phyloP scores from a whole-genome alignment of 108 stramenopile genomes.

The Cyclotella sp. region DNA sequence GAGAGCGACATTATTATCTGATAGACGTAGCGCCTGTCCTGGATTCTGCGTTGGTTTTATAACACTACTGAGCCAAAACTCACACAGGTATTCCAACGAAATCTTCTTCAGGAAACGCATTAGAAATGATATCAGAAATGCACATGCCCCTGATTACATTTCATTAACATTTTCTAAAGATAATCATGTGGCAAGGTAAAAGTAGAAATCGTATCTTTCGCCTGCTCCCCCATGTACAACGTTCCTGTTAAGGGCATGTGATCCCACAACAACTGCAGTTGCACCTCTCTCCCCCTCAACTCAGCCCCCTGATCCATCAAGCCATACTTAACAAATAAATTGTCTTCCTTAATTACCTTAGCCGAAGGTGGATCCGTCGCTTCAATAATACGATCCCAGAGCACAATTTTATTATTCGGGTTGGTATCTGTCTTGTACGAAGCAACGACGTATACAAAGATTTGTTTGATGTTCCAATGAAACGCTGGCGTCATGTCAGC shows the following conservation, averaged over 20 bases:
- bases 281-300: slow-evolving; percentile 89
- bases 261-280: slow-evolving; percentile 94
- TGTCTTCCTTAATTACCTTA: slow-evolving; percentile 73
- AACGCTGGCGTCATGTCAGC: slow-evolving; percentile 95
- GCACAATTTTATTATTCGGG: slow-evolving; percentile 89
- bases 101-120: too few species aligned
- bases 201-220: slow-evolving; percentile 50
- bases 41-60: too few species aligned
- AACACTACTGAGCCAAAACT: too few species aligned
- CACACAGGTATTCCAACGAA: too few species aligned
- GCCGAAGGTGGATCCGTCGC: slow-evolving; percentile 64
- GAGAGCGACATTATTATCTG: too few species aligned
- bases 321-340: slow-evolving; percentile 96
- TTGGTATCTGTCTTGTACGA: slow-evolving; percentile 86
- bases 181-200: slow-evolving; percentile 86
- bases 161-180: slow-evolving; percentile 7
- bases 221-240: slow-evolving; percentile 81
- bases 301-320: slow-evolving; percentile 95
- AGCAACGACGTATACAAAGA: slow-evolving; percentile 94
- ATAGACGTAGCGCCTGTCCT: too few species aligned
- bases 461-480: slow-evolving; percentile 98
- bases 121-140: background rate
- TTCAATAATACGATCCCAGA: slow-evolving; percentile 98
- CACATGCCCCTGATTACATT: background rate
- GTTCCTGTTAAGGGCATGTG: slow-evolving; percentile 97